These are phyloP conservation scores for Bryoglossum gracile DNA, from an alignment of 495 filamentous ascomycete species.

Conservation along the genomic window DNA sequence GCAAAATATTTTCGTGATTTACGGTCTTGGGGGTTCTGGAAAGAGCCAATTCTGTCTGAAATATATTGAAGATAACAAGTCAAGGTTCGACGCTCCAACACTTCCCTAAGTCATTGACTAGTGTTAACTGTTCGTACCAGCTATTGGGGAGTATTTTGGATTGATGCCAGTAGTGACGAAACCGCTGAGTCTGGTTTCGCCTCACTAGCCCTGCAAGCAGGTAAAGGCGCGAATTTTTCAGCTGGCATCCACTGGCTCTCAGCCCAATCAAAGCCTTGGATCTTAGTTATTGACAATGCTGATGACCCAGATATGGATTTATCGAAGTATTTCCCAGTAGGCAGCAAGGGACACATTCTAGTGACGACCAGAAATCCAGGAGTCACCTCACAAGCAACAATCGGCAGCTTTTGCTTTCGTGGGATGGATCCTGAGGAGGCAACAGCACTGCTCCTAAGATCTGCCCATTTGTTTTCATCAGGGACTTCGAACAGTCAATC, in stretches of 20 bases:
- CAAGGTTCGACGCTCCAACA: constrained; percentile 10
- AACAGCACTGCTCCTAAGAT: not conserved
- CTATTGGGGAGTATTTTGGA: constrained; percentile 26
- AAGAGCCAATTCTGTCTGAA: constrained; percentile 36
- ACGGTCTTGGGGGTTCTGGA: constrained; percentile 28
- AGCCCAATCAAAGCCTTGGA: constrained; percentile 22
- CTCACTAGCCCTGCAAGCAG: constrained; percentile 22
- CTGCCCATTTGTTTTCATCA: constrained; percentile 1
- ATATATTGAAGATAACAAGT: constrained; percentile 17
- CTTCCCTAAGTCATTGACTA: not conserved
- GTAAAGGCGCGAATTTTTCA: constrained; percentile 19
- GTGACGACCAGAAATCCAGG: constrained; percentile 36
- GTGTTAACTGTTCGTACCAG: constrained; percentile 9
- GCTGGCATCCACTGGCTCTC: constrained; percentile 27
- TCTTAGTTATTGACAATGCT: constrained; percentile 33
- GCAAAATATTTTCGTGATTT: constrained; percentile 22
- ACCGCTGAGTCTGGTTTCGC: constrained; percentile 22
- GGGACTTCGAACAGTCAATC: constrained; percentile 6
- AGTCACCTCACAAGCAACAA: not conserved
- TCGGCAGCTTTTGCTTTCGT: not conserved
- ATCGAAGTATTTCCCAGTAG: constrained; percentile 29
- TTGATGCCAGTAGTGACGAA: constrained; percentile 23
- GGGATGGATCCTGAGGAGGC: not conserved
- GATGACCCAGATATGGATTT: constrained; percentile 30
- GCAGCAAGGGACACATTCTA: constrained; percentile 29